Percentiles rank a stretch among this genome's conserved stretches.
Conservation (phyloP, 805 yeast species). For the Saccharomyces cerevisiae region DNA sequence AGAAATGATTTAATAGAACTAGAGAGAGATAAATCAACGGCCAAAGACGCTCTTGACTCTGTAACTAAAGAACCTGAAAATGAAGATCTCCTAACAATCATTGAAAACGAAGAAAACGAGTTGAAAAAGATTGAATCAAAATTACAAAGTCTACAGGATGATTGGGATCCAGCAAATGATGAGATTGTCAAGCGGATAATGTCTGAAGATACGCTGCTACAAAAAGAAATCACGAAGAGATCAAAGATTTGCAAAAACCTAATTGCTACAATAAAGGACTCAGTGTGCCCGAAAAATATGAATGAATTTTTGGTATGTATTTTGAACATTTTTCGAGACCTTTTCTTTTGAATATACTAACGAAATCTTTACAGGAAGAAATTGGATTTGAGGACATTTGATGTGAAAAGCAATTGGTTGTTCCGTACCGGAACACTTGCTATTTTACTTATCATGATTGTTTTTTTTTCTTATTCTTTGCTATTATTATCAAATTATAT, state of each 20-base stretch:
- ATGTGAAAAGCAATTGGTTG: background rate
- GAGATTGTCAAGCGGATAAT: constrained; percentile 8
- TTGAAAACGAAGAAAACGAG: constrained; percentile 4
- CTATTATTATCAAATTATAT: background rate
- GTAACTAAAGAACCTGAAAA: constrained; percentile 15
- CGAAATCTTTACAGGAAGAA: constrained; percentile 14
- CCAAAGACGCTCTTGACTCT: constrained; percentile 6
- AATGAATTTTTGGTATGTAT: constrained; percentile 21
- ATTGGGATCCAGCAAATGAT: constrained; percentile 13
- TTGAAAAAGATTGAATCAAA: constrained; percentile 4
- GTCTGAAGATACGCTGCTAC: constrained; percentile 6
- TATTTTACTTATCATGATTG: background rate
- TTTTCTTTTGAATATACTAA: background rate
- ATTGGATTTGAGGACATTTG: constrained; percentile 17
- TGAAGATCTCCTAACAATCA: constrained; percentile 5
- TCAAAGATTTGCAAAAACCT: constrained; percentile 14
- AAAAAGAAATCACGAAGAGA: constrained; percentile 14
- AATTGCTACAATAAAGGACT: constrained; percentile 19
- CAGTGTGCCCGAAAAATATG: constrained; percentile 18
- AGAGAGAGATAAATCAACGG: constrained; percentile 12
- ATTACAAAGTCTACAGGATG: constrained; percentile 6
- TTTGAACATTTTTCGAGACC: background rate
- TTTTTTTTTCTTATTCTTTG: background rate
- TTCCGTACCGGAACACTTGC: background rate
- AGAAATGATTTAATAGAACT: constrained; percentile 18